Conservation (phyloP, 2,329 filamentous ascomycete genomes). For the Davidsoniella neocaledoniae region DNA sequence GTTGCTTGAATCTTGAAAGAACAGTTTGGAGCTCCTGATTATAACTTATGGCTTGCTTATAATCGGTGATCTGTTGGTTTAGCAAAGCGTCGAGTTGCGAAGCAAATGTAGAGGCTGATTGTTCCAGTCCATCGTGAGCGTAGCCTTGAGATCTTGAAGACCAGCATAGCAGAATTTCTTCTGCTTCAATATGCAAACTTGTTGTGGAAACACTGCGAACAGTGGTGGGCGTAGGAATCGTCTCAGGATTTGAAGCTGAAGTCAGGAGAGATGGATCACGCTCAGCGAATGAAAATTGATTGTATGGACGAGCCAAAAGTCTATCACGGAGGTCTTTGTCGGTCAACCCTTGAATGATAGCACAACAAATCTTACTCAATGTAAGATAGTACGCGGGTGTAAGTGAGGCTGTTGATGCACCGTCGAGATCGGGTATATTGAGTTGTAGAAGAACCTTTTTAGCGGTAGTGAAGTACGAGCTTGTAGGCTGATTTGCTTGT, state of each 20-base stretch:
- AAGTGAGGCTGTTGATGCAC: not conserved
- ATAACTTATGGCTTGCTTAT: not conserved
- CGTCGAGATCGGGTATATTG: slow-evolving; percentile 4
- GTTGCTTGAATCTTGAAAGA: slow-evolving; percentile 11
- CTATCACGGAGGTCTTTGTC: slow-evolving; percentile 1
- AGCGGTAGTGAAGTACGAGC: slow-evolving; percentile 10
- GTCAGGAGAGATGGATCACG: not conserved
- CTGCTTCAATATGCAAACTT: slow-evolving; percentile 5
- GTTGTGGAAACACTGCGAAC: slow-evolving; percentile 5
- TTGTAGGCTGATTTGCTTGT: slow-evolving; percentile 6
- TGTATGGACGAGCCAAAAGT: slow-evolving; percentile 5
- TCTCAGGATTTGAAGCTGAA: not conserved
- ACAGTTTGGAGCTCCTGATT: not conserved
- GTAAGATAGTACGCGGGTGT: not conserved
- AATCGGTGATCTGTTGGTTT: not conserved
- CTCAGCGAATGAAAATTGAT: slow-evolving; percentile 2
- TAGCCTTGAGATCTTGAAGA: slow-evolving; percentile 5
- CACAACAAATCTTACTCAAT: slow-evolving; percentile 10
- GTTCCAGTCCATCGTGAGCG: slow-evolving; percentile 2
- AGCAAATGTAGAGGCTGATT: slow-evolving; percentile 1
- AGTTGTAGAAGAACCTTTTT: slow-evolving; percentile 10
- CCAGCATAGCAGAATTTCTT: slow-evolving; percentile 9
- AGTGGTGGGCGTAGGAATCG: not conserved
- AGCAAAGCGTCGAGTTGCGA: slow-evolving; percentile 3
- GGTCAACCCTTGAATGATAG: slow-evolving; percentile 8